Conservation (phyloP, 2,329 filamentous ascomycete genomes). For the Monosporascus sp. region DNA sequence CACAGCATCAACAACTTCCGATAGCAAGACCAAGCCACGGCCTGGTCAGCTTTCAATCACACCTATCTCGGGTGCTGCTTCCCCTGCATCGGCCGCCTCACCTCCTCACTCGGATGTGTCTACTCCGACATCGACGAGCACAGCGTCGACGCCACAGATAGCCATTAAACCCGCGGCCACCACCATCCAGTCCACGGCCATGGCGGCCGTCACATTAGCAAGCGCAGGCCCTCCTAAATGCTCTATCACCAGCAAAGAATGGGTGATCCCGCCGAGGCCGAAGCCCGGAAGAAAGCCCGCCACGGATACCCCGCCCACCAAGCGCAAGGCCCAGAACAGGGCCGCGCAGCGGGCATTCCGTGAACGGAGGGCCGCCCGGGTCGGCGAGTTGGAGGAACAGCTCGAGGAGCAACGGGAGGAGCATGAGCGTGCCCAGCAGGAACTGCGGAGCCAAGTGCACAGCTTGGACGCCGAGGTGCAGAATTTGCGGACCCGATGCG, state of each 20-base stretch:
- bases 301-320: constrained; percentile 86
- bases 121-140: constrained; percentile 15
- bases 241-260: constrained; percentile 75
- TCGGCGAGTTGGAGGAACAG: constrained; percentile 69
- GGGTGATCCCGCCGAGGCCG: constrained; percentile 77
- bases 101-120: constrained; percentile 22
- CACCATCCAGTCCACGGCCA: constrained; percentile 30
- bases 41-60: constrained; percentile 25
- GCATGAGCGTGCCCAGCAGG: constrained; percentile 52
- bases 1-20: constrained; percentile 13
- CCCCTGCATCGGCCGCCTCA: constrained; percentile 23
- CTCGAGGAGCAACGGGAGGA: constrained; percentile 56
- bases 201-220: constrained; percentile 44
- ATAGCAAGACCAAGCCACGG: constrained; percentile 13
- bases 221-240: constrained; percentile 39
- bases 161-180: constrained; percentile 21
- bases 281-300: constrained; percentile 92
- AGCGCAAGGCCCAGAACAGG: constrained; percentile 91
- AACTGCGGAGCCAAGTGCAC: constrained; percentile 52
- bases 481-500: constrained; percentile 57
- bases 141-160: constrained; percentile 16
- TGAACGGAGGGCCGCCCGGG: constrained; percentile 78
- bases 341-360: constrained; percentile 88
- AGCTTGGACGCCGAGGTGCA: constrained; percentile 62
- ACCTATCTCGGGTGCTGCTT: constrained; percentile 21